Conservation (phyloP, 441 rosid species). For the Biscutella auriculata region DNA sequence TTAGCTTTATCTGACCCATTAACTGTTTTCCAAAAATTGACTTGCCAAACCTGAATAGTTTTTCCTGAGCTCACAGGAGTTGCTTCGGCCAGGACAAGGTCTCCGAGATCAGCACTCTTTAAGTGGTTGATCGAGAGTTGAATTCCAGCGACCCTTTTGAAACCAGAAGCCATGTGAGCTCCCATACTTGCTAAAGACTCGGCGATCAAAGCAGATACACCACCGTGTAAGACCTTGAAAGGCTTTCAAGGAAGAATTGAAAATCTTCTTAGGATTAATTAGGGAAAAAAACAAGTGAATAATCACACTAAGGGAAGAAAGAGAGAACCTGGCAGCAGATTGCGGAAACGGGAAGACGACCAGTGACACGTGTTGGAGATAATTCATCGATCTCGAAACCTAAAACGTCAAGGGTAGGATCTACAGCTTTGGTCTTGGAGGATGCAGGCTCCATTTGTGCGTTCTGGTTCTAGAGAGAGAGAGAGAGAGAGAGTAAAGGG, state of each 20-base stretch:
- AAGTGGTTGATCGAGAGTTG: conserved; percentile 72
- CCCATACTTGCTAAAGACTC: conserved; percentile 83
- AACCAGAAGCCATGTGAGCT: conserved; percentile 78
- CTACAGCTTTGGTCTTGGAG: conserved; percentile 34
- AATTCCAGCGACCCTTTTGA: conserved; percentile 68
- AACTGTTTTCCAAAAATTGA: conserved; percentile 17
- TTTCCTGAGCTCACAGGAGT: conserved; percentile 55
- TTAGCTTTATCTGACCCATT: background rate
- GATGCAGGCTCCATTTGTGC: conserved; percentile 19
- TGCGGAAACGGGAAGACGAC: conserved; percentile 43
- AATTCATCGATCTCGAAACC: conserved; percentile 58
- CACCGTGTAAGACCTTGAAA: conserved; percentile 88
- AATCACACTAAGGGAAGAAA: background rate
- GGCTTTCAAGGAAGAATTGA: conserved; percentile 28
- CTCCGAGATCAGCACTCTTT: conserved; percentile 64
- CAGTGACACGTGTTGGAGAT: conserved; percentile 43
- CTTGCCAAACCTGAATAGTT: conserved; percentile 65
- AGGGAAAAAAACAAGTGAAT: background rate
- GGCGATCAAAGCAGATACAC: conserved; percentile 77
- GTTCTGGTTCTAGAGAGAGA: background rate
- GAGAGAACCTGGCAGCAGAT: conserved; percentile 49
- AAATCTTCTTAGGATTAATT: background rate
- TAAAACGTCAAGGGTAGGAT: conserved; percentile 27
- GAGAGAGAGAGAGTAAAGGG: background rate
- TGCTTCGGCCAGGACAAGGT: conserved; percentile 61